A percentile compares a stretch with the other conserved stretches of the same genome.
These are phyloP conservation scores for Pleurostoma richardsiae DNA, from an alignment of 2,329 filamentous ascomycete genomes.

Conservation along the genomic window DNA sequence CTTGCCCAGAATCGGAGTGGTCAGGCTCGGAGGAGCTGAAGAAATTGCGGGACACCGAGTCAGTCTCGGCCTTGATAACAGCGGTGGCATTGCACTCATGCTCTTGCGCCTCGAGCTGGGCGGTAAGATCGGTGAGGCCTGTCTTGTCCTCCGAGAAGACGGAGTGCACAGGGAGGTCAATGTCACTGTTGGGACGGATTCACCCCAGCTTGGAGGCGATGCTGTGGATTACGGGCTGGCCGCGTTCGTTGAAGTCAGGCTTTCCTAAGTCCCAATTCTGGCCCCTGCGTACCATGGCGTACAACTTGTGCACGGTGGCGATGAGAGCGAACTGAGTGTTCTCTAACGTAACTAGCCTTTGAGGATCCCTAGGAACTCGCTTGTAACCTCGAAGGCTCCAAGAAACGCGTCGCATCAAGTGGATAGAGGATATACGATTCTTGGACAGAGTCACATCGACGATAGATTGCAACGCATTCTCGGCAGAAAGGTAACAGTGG, in stretches of 20 bases:
- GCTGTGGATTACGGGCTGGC: slow-evolving; percentile 58
- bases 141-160: slow-evolving; percentile 57
- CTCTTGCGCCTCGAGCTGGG: slow-evolving; percentile 44
- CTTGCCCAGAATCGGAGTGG: too few relatives aligned
- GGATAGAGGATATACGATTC: too few relatives aligned
- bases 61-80: neutral
- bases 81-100: slow-evolving; percentile 3
- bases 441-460: too few relatives aligned
- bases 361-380: too few relatives aligned
- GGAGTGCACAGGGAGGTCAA: slow-evolving; percentile 50
- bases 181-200: slow-evolving; percentile 56
- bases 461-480: too few relatives aligned
- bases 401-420: too few relatives aligned
- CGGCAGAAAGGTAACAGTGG: too few relatives aligned
- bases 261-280: slow-evolving; percentile 58
- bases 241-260: slow-evolving; percentile 56
- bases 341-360: too few relatives aligned
- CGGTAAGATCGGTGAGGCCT: slow-evolving; percentile 49
- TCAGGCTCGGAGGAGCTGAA: too few relatives aligned
- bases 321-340: slow-evolving; percentile 61
- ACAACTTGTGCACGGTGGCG: slow-evolving; percentile 59
- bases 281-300: slow-evolving; percentile 53
- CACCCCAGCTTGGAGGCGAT: slow-evolving; percentile 59
- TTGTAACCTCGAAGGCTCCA: too few relatives aligned
- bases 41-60: too few relatives aligned